Base-by-base conservation (phyloP, 768 basidiomycete species). In the Filobasidium floriforme region DNA sequence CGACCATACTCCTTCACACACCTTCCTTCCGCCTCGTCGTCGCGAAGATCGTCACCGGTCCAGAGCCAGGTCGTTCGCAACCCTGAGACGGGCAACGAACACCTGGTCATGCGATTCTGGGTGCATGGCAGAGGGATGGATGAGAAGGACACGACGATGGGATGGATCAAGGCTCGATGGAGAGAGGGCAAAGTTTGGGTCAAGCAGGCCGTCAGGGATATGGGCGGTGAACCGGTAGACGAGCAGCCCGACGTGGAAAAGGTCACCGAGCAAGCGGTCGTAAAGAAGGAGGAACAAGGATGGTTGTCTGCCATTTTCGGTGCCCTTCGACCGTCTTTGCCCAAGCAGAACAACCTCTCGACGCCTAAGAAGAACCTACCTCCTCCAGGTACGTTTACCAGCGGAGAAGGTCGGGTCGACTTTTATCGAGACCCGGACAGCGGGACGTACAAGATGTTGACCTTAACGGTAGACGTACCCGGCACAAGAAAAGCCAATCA, bases 1-100 rank as follows among this genome's bases (percentile, higher is more conserved):
- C 75, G 75, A 9, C 77, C 77, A 40, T 70, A 76, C 32, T 70
- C 71, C n/a, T 78, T 78, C 72, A 78, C 77, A 62, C 77, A 77
- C 67, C 66, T 75, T 5, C 73, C 77, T 14, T 71, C 73, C 41
- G 61, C 76, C 15, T 68, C 74, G 0, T 73, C 77, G 0, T 68
- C 72, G 0, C 68, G 77, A 22, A 73, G 74, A 41, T 72, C 75
- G 0, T 68, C 75, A 1, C 75, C 74, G 4, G 62, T 78, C 40
- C 70, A 73, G 41, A 72, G 71, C 29, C 70, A 70, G n/a, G 59
- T 72, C 60, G 51, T 75, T 22, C 67, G 71, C n/a, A 71, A 78
- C 49, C 74, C 76, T 12, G 66, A 62, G 40, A 73, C 76, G 19
- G 70, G 70, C 15, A 71, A 76, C 24, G 77, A 78, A 62, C 77